Percentiles rank a stretch among this genome's conserved stretches.
phyloP scores from a whole-genome alignment of 2,329 filamentous ascomycete genomes.

The Monosporascus ibericus region DNA sequence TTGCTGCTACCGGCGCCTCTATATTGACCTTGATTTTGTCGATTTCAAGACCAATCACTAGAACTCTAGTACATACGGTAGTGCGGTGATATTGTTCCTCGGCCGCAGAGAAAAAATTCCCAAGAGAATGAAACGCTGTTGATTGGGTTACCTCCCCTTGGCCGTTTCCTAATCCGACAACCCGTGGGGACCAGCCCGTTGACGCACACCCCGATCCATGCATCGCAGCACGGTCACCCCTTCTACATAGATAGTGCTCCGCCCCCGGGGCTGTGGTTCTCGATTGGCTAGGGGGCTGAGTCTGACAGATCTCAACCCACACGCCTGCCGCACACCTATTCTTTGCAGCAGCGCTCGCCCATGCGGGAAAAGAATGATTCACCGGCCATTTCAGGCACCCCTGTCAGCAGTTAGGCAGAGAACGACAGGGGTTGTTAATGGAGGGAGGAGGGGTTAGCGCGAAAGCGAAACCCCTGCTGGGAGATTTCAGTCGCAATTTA shows the following conservation, averaged over 20 bases:
- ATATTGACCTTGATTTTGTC: too few species aligned
- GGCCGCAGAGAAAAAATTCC: not conserved
- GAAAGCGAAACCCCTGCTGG: not conserved
- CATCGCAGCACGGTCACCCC: not conserved
- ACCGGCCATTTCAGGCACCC: not conserved
- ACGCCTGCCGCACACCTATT: not conserved
- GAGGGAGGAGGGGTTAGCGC: not conserved
- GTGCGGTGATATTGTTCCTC: not conserved
- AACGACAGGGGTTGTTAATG: not conserved
- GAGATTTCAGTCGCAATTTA: not conserved
- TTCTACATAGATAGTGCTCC: not conserved
- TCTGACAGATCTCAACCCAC: not conserved
- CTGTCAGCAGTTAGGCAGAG: not conserved
- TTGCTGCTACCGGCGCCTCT: too few species aligned
- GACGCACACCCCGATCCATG: not conserved
- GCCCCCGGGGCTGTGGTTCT: not conserved
- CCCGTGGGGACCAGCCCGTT: not conserved
- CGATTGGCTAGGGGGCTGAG: not conserved
- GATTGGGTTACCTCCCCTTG: not conserved
- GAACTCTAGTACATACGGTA: not conserved
- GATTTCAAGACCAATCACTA: not conserved
- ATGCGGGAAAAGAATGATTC: not conserved
- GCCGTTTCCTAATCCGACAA: not conserved
- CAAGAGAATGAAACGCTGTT: not conserved
- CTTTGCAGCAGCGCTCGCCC: not conserved